Percentiles rank a stretch among this genome's conserved stretches.
These are phyloP conservation scores for Lactarius hatsudake DNA, from an alignment of 768 basidiomycete genomes.

Conservation along the genomic window DNA sequence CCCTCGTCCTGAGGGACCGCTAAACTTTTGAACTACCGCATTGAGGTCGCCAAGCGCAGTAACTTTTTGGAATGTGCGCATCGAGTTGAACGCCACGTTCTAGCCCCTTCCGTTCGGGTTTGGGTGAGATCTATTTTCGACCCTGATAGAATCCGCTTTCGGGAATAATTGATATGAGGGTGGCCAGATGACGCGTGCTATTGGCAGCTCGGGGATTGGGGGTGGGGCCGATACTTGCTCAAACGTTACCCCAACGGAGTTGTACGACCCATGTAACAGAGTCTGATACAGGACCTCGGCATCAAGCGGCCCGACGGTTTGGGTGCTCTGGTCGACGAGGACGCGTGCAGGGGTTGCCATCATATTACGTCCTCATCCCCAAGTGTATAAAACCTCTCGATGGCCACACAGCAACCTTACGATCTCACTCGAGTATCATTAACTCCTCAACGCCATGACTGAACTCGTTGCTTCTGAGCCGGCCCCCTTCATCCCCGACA, in stretches of 20 bases:
- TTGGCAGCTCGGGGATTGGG: conserved; percentile 1
- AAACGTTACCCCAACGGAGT: conserved; percentile 5
- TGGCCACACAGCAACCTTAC: background rate
- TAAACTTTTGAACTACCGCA: background rate
- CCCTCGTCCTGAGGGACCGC: background rate
- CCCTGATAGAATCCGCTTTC: background rate
- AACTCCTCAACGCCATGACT: conserved; percentile 23
- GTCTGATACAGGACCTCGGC: background rate
- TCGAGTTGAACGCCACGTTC: background rate
- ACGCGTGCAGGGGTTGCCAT: conserved; percentile 1
- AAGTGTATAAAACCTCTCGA: conserved; percentile 7
- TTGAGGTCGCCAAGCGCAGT: background rate
- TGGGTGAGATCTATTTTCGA: background rate
- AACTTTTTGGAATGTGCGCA: background rate
- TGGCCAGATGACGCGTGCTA: background rate
- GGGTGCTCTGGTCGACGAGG: background rate
- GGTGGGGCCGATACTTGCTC: conserved; percentile 4
- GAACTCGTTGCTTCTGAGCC: conserved; percentile 30
- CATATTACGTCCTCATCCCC: conserved; percentile 1
- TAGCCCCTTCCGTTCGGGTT: conserved; percentile 2
- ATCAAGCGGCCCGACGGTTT: conserved; percentile 2
- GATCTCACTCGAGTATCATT: conserved; percentile 8
- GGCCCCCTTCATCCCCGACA: conserved; percentile 51
- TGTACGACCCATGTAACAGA: background rate
- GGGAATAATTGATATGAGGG: background rate